Percentiles rank a stretch among this genome's conserved stretches.
These are phyloP conservation scores for Fraxinus dipetala DNA, from an alignment of 305 asterid species.

Conservation along the genomic window DNA sequence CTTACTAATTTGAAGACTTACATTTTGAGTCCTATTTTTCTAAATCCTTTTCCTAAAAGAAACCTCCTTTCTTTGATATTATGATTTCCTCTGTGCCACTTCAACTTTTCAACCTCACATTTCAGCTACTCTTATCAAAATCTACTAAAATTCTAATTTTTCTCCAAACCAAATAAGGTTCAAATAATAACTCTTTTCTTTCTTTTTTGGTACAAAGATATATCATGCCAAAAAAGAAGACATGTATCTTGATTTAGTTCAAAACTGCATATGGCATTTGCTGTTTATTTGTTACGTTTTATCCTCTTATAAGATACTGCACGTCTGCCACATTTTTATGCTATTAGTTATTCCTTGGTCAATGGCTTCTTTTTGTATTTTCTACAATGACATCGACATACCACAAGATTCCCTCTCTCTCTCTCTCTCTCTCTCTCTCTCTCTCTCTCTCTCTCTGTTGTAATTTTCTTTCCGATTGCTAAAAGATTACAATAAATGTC, in stretches of 20 bases:
- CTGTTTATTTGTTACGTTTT: neutral
- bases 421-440: neutral
- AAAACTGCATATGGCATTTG: slow-evolving; percentile 5
- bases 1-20: neutral
- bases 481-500: neutral
- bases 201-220: neutral
- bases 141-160: neutral
- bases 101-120: neutral
- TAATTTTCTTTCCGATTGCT: neutral
- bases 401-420: neutral
- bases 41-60: too few species aligned
- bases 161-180: neutral
- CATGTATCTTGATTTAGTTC: neutral
- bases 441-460: neutral
- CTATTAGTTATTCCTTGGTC: neutral
- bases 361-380: neutral
- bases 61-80: too few species aligned
- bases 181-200: neutral
- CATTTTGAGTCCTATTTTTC: too few species aligned
- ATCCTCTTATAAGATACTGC: neutral
- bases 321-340: neutral
- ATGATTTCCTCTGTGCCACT: neutral
- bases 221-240: neutral
- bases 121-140: neutral
- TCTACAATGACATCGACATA: neutral